Evolutionary conservation across 768 basidiomycete species (phyloP), one percentile per base, ranked within the genome.

Genomic region (Lyophyllum shimeji): DNA sequence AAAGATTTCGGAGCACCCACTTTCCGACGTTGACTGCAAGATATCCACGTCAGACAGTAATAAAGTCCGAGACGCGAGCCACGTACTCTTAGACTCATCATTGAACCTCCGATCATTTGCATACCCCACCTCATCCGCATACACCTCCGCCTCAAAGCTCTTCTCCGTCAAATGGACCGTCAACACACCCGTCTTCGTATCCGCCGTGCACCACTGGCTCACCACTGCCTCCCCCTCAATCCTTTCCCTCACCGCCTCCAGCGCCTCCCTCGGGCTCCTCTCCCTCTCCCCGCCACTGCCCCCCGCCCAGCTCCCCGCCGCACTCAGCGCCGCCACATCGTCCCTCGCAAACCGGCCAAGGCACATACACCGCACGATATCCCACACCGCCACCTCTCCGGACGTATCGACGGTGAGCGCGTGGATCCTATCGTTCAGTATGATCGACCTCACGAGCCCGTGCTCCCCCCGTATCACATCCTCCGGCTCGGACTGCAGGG

Each of bases 151-250:
- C 53, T 98, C 95, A 67, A 98, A 98, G 56, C 87, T 93, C 46
- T 84, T 79, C 61, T 97, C 94, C 45, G 83, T 90, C 44, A 99
- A 62, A 70, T 97, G 93, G 3, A 98, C 83, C 1, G 90, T 87
- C 57, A 99, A 76, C 21, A 93, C 82, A 7, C 96, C 96, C 7
- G 88, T 86, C 69, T 91, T 89, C 4, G 95, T 96, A 70, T 98
- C 96, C 24, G 91, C 87, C 15, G 80, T 81, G 37, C 90, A 89
- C 96, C 96, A 99, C 12, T 86, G 74, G 23, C 85, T 76, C 8
- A 92, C 85, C 25, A 91, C 87, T 0, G 90, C 93, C 67, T 98
- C 94, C 25, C 96, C 95, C 65, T 99, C 97, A n/a, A 98, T 90
- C 37, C 91, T 76, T 65, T 93, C 93, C 55, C 88, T 79, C 18